A percentile compares a stretch with the other conserved stretches of the same genome.
Evolutionary conservation across 2,329 filamentous ascomycete species (phyloP).

Genomic region (Chalaropsis ovoidea): DNA sequence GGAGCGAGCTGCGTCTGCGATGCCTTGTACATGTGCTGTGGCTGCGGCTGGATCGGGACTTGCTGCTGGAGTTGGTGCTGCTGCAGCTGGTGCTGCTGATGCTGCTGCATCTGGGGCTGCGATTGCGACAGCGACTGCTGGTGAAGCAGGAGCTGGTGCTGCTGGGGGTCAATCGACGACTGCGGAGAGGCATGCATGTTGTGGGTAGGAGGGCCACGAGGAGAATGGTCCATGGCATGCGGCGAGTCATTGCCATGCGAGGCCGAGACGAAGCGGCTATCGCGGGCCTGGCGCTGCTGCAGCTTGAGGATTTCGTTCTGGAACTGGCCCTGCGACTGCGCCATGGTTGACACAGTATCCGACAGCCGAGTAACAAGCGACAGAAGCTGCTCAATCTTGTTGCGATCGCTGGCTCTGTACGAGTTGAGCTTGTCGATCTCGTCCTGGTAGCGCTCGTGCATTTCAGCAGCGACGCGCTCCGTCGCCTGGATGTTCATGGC

Average conservation of each 20-base stretch:
- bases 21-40: constrained; percentile 25
- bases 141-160: constrained; percentile 27
- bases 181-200: constrained; percentile 27
- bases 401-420: constrained; percentile 42
- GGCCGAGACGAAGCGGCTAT: constrained; percentile 23
- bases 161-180: constrained; percentile 28
- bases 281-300: constrained; percentile 31
- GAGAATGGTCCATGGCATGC: constrained; percentile 25
- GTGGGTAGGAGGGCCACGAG: constrained; percentile 25
- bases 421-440: constrained; percentile 43
- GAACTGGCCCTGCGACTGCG: constrained; percentile 55
- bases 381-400: constrained; percentile 65
- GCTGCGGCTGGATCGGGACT: constrained; percentile 28
- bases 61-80: constrained; percentile 40
- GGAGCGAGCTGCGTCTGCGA: constrained; percentile 28
- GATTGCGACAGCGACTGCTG: constrained; percentile 50
- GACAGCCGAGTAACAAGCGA: constrained; percentile 56
- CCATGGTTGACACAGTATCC: constrained; percentile 60
- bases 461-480: constrained; percentile 56
- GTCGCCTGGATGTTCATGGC: constrained; percentile 55
- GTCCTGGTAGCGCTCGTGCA: constrained; percentile 52
- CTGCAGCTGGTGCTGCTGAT: constrained; percentile 34
- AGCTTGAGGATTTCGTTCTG: constrained; percentile 54
- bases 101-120: constrained; percentile 44
- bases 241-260: constrained; percentile 24